A percentile compares a stretch with the other conserved stretches of the same genome.
Conservation (phyloP, 345 rosid species). For the Kernera saxatilis region DNA sequence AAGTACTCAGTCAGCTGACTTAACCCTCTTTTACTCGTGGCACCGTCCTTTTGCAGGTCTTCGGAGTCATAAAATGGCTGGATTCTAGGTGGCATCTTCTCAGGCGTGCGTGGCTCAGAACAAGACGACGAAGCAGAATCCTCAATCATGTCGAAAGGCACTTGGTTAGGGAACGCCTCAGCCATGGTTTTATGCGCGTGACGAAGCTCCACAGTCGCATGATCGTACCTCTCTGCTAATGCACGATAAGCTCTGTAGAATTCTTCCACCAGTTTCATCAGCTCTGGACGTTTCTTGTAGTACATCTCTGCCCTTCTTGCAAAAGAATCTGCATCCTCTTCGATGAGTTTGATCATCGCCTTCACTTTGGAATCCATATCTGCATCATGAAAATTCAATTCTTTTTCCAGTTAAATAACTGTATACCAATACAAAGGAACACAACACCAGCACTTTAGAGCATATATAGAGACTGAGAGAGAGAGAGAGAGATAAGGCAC, state of each 20-base stretch:
- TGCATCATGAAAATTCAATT: constrained; percentile 22
- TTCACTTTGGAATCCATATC: constrained; percentile 94
- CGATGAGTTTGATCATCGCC: constrained; percentile 91
- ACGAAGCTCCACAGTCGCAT: constrained; percentile 84
- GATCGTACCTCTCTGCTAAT: constrained; percentile 90
- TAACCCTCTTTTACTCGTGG: constrained; percentile 49
- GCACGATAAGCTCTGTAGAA: constrained; percentile 98
- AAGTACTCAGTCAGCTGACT: constrained; percentile 56
- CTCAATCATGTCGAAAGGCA: constrained; percentile 50
- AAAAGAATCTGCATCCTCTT: constrained; percentile 99
- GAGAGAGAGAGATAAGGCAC: constrained; percentile 33
- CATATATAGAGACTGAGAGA: not conserved
- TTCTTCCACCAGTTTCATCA: constrained; percentile 94
- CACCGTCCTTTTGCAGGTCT: constrained; percentile 38
- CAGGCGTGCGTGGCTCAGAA: constrained; percentile 75
- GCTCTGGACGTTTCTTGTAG: constrained; percentile 97
- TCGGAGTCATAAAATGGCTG: constrained; percentile 32
- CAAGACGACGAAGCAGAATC: constrained; percentile 51
- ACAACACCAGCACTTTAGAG: not conserved
- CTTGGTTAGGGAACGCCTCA: constrained; percentile 90
- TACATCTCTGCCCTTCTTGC: constrained; percentile 99
- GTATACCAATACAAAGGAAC: not conserved
- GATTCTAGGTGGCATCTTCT: constrained; percentile 44
- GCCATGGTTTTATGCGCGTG: constrained; percentile 90
- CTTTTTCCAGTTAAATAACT: not conserved